Evolutionary conservation across 148 eudicot genomes (phyloP).

Genomic region (Bassia scoparia): DNA sequence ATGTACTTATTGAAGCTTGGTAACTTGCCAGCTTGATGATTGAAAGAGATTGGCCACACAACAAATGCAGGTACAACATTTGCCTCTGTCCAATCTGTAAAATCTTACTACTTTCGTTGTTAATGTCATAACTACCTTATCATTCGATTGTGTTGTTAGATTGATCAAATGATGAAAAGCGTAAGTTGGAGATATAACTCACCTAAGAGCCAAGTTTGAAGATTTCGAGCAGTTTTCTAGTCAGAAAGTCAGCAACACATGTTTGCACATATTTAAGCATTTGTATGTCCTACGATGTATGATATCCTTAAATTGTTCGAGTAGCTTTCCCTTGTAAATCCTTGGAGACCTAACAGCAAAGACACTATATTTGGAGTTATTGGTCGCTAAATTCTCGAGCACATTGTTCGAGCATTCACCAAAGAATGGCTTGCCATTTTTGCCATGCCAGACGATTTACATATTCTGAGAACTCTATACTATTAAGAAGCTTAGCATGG

Average conservation of each 20-base stretch:
- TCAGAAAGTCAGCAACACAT: slow-evolving; percentile 22
- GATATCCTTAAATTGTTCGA: too few species aligned
- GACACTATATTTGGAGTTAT: too few species aligned
- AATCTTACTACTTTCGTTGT: background rate
- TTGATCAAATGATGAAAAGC: slow-evolving; percentile 26
- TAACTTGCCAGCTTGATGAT: slow-evolving; percentile 66
- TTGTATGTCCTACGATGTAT: background rate
- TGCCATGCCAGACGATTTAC: too few species aligned
- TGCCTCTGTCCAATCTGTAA: background rate
- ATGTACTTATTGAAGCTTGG: too few species aligned
- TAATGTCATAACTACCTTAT: background rate
- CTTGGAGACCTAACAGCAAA: too few species aligned
- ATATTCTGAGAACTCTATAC: too few species aligned
- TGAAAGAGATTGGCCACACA: slow-evolving; percentile 69
- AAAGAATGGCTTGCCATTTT: too few species aligned
- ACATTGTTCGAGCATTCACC: too few species aligned
- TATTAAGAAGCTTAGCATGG: slow-evolving; percentile 62
- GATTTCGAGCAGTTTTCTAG: background rate
- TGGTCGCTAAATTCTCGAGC: too few species aligned
- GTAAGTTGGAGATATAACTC: slow-evolving; percentile 27
- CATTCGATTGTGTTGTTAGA: slow-evolving; percentile 3
- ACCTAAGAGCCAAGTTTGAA: background rate
- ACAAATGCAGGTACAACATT: slow-evolving; percentile 54
- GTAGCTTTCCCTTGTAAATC: too few species aligned
- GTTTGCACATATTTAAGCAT: slow-evolving; percentile 27